These are phyloP conservation scores for Pseudocercospora fijiensis DNA, from an alignment of 2,329 filamentous ascomycete genomes.

Conservation along the genomic window DNA sequence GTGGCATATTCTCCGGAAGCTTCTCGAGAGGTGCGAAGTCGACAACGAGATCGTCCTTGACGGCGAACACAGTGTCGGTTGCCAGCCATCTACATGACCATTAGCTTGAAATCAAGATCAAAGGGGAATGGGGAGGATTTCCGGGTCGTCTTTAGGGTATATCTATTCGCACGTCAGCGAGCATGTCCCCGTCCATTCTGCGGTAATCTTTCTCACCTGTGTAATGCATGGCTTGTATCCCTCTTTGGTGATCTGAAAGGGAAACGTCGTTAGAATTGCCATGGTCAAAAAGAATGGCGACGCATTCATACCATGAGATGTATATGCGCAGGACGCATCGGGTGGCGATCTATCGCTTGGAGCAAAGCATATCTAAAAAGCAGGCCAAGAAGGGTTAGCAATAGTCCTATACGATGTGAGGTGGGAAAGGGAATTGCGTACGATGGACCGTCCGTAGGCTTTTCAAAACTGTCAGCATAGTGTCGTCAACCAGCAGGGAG, in stretches of 20 bases:
- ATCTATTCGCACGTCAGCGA: slow-evolving; percentile 50
- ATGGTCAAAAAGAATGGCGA: no score
- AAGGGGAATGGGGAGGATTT: not conserved
- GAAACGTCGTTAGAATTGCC: no score
- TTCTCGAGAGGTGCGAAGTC: slow-evolving; percentile 57
- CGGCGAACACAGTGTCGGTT: slow-evolving; percentile 61
- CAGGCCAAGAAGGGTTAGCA: no score
- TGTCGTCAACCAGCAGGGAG: no score
- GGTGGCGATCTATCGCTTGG: slow-evolving; percentile 39
- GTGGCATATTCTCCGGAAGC: slow-evolving; percentile 52
- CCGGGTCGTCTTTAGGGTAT: slow-evolving; percentile 58
- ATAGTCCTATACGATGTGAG: no score
- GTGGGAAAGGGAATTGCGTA: no score
- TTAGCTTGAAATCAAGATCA: not conserved
- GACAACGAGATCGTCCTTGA: slow-evolving; percentile 61
- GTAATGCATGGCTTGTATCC: slow-evolving; percentile 30
- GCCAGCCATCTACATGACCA: slow-evolving; percentile 43
- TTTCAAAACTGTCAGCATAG: slow-evolving; percentile 37
- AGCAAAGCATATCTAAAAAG: no score
- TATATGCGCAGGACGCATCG: slow-evolving; percentile 62
- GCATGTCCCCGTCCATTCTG: no score
- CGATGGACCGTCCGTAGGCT: slow-evolving; percentile 66
- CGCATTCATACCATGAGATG: slow-evolving; percentile 30
- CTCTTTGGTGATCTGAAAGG: slow-evolving; percentile 23
- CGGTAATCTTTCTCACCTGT: no score